These are phyloP conservation scores for Raffaelea arxii DNA, from an alignment of 2,329 filamentous ascomycete genomes.

Conservation along the genomic window DNA sequence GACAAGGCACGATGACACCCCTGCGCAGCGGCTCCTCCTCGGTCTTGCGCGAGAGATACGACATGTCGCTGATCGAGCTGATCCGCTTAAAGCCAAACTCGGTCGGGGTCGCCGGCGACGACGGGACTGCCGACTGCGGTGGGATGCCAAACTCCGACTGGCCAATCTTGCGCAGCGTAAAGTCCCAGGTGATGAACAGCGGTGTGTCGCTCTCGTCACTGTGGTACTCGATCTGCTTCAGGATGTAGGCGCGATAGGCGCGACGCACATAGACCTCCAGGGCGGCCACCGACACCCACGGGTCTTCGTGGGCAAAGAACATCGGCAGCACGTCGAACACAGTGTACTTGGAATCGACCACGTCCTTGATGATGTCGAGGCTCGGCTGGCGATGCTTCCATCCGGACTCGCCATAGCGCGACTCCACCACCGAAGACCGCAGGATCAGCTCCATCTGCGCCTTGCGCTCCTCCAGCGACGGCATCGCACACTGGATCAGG, in stretches of 20 bases:
- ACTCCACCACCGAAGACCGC: conserved; percentile 88
- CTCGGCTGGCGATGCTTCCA: conserved; percentile 94
- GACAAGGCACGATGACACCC: conserved; percentile 89
- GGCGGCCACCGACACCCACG: conserved; percentile 87
- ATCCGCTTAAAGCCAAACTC: conserved; percentile 67
- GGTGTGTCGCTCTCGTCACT: conserved; percentile 59
- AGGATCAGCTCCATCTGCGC: conserved; percentile 98
- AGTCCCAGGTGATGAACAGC: conserved; percentile 89
- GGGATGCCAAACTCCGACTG: conserved; percentile 83
- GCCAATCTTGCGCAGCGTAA: conserved; percentile 85
- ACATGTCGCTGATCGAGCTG: conserved; percentile 94
- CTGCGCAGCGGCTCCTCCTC: conserved; percentile 73
- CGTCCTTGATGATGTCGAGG: conserved; percentile 87
- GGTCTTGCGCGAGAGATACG: conserved; percentile 66
- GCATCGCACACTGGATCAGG: conserved; percentile 92
- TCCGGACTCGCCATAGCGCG: conserved; percentile 92
- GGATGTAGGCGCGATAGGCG: conserved; percentile 89
- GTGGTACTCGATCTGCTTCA: conserved; percentile 84
- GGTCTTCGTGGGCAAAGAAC: conserved; percentile 91
- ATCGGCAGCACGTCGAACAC: conserved; percentile 92
- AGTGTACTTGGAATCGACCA: conserved; percentile 97
- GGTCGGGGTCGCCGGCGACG: conserved; percentile 69
- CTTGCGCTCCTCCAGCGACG: conserved; percentile 88
- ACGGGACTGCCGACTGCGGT: conserved; percentile 69
- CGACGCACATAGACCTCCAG: conserved; percentile 94